phyloP scores from a whole-genome alignment of 306 rosid species.

The Prunus mira region DNA sequence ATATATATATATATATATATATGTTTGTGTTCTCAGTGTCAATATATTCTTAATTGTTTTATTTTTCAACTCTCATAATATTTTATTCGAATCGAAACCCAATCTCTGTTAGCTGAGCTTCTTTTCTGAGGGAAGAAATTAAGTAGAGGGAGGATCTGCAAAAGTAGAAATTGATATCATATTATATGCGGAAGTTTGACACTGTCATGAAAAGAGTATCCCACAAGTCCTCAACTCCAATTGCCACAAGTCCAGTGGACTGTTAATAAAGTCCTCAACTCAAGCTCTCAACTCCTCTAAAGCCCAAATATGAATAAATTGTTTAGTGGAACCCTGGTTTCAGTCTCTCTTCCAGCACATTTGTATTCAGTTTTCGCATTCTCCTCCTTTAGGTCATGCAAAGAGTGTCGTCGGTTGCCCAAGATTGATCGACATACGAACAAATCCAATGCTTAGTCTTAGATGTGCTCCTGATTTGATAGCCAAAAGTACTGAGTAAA shows the following conservation, averaged over 20 bases:
- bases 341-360: too few relatives aligned
- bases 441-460: too few relatives aligned
- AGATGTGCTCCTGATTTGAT: too few relatives aligned
- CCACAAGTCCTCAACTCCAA: too few relatives aligned
- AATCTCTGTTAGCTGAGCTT: not conserved
- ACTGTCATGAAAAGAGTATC: not conserved
- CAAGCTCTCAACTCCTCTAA: not conserved
- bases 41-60: not conserved
- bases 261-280: not conserved
- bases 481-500: too few relatives aligned
- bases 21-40: not conserved
- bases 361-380: too few relatives aligned
- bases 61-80: not conserved
- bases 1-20: not conserved
- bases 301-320: not conserved
- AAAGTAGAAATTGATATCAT: not conserved
- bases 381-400: too few relatives aligned
- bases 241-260: too few relatives aligned
- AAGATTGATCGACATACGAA: too few relatives aligned
- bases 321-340: too few relatives aligned
- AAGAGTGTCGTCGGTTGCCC: too few relatives aligned
- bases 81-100: not conserved
- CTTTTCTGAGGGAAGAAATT: not conserved
- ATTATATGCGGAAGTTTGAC: not conserved
- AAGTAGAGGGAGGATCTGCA: not conserved